A percentile compares a stretch with the other conserved stretches of the same genome.
Conservation (phyloP, 2,329 filamentous ascomycete species). For the Exserohilum rostratum region DNA sequence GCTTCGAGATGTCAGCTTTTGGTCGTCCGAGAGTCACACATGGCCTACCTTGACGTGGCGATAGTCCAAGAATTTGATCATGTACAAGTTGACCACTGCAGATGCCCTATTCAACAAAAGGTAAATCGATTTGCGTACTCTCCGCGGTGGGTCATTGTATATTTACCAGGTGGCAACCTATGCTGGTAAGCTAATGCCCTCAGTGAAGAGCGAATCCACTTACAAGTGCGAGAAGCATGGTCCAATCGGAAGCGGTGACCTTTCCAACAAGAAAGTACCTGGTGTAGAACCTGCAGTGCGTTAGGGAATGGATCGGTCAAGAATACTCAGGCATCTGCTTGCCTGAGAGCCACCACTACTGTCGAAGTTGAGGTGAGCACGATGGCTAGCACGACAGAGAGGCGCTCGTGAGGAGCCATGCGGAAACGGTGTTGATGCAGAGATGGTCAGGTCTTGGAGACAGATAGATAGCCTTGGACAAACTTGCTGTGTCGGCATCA, state of each 20-base stretch:
- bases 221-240: constrained; percentile 38
- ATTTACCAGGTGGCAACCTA: constrained; percentile 36
- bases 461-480: background rate
- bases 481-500: background rate
- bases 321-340: constrained; percentile 2
- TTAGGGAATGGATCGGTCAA: background rate
- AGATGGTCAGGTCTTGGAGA: background rate
- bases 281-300: constrained; percentile 34
- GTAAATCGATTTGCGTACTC: background rate
- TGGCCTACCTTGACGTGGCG: constrained; percentile 21
- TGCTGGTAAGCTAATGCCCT: constrained; percentile 14
- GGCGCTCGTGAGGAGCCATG: constrained; percentile 33
- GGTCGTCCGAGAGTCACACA: too few relatives aligned
- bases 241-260: constrained; percentile 36
- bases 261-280: constrained; percentile 36
- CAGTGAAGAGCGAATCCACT: constrained; percentile 1
- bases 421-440: background rate
- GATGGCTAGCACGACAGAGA: constrained; percentile 32
- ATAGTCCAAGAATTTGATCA: constrained; percentile 33
- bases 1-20: background rate
- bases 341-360: constrained; percentile 38
- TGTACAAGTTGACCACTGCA: constrained; percentile 35
- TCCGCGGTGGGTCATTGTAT: background rate
- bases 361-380: constrained; percentile 37
- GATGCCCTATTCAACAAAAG: constrained; percentile 17